A percentile compares a stretch with the other conserved stretches of the same genome.
Conservation (phyloP, 768 basidiomycete genomes). For the Rhodotorula babjevae region DNA sequence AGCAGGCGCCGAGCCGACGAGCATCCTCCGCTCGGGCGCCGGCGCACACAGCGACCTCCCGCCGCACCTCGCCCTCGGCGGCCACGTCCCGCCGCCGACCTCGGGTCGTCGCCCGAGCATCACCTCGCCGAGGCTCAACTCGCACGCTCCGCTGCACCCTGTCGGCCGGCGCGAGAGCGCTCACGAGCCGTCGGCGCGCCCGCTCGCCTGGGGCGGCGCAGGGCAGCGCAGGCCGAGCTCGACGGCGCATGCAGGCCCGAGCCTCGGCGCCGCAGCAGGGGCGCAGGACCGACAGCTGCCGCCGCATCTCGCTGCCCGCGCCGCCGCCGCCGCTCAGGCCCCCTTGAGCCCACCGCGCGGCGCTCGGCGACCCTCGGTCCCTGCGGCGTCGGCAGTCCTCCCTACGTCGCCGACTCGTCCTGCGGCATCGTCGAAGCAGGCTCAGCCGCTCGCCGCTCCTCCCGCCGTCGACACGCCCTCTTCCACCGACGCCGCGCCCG, state of each 20-base stretch:
- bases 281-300: conserved; percentile 55
- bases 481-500: not conserved
- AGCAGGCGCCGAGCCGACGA: conserved; percentile 42
- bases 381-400: not conserved
- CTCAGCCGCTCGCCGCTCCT: not conserved
- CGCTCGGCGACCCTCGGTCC: not conserved
- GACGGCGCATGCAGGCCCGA: not conserved
- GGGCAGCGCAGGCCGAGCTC: not conserved
- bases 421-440: too few species aligned
- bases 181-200: not conserved
- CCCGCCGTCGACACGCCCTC: too few species aligned
- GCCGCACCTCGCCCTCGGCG: conserved; percentile 12
- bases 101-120: conserved; percentile 4
- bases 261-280: not conserved
- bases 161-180: not conserved
- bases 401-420: not conserved
- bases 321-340: not conserved
- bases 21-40: not conserved
- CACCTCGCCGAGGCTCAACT: conserved; percentile 11
- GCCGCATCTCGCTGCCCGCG: conserved; percentile 52
- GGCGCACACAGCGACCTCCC: conserved; percentile 7
- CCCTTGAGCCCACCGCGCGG: not conserved
- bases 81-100: not conserved
- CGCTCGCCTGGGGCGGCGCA: not conserved
- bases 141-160: conserved; percentile 13